Evolutionary conservation across 352 stramenopile species (phyloP).

Genomic region (Globisporangium paroecandrum): DNA sequence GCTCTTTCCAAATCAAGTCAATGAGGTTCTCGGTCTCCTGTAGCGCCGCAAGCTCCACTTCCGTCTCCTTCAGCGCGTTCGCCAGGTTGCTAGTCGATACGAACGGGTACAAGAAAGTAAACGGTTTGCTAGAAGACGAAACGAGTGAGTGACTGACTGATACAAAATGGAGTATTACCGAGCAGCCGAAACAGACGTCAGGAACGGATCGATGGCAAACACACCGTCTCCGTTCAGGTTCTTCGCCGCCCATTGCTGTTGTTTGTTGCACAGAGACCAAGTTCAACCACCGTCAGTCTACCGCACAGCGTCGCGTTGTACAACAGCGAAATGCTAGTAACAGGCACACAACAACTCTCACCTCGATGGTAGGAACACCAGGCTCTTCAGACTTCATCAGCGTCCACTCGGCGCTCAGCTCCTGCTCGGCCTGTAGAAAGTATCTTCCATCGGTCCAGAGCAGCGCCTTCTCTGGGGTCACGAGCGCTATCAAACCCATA

Average conservation of each 20-base stretch:
- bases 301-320: background rate
- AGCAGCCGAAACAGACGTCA: constrained; percentile 88
- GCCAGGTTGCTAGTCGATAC: constrained; percentile 44
- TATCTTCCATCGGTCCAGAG: constrained; percentile 99
- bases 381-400: constrained; percentile 95
- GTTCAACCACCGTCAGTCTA: background rate
- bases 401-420: constrained; percentile 92
- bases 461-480: constrained; percentile 84
- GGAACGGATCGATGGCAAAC: constrained; percentile 95
- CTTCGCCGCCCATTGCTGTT: constrained; percentile 65
- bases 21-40: constrained; percentile 92
- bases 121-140: background rate
- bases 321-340: background rate
- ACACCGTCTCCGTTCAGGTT: constrained; percentile 54
- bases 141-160: background rate
- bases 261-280: background rate
- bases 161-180: constrained; percentile 27
- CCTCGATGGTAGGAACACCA: constrained; percentile 89
- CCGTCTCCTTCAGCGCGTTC: constrained; percentile 60
- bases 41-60: constrained; percentile 68
- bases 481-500: constrained; percentile 33
- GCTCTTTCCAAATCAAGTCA: constrained; percentile 92
- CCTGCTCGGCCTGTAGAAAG: constrained; percentile 94
- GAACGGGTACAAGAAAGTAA: background rate
- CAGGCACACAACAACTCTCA: constrained; percentile 29